Base-by-base conservation (phyloP, 331 rosid genomes). In the Cydonia oblonga region DNA sequence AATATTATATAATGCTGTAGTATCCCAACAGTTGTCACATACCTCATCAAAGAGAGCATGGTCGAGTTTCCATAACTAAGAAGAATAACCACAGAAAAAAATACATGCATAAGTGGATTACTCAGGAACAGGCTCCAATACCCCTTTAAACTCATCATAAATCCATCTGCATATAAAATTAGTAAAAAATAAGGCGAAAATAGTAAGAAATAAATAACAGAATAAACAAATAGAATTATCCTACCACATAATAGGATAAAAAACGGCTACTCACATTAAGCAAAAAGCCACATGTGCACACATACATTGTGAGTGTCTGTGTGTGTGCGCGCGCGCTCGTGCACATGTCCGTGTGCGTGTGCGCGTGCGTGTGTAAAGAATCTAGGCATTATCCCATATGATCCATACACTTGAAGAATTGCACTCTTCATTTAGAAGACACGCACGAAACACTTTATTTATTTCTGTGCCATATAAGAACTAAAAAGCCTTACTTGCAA, bases 161-260 rank as follows among this genome's bases (percentile, higher is more conserved):
- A 85, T 77, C 97, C 96, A 93, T 80, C 98, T 93, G 91, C 85
- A 83, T 79, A 78, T 75, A 66, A 82, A 14, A 40, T 28, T 9
- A 22, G 35, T 1, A 32, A 23, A 29, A 5, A 51, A 22, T 3
- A 22, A 23, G 51, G 26, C 57, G 14, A 35, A 5, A 8, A 8
- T 13, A 56, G 7, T 54, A 28, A 22, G 54, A 57, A 58, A 76
- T 5, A 44, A 58, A 13, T 25, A 68, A 56, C 56, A 66, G 22
- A 42, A 25, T 56, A 14, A 14, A 18, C 33, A 26, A 12, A 35
- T 23, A 70, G 25, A 20, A 57, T 56, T 16, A 35, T 23, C 19
- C 18, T 70, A 54, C 28, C 22, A 32, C 35, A 69, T 42, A 66
- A 24, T 49, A 9, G 56, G 6, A 28, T 23, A 35, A 7, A 19